Percentiles rank a stretch among this genome's conserved stretches.
Evolutionary conservation across 2,329 filamentous ascomycete genomes (phyloP).

Genomic region (Cryoendolithus antarcticus): DNA sequence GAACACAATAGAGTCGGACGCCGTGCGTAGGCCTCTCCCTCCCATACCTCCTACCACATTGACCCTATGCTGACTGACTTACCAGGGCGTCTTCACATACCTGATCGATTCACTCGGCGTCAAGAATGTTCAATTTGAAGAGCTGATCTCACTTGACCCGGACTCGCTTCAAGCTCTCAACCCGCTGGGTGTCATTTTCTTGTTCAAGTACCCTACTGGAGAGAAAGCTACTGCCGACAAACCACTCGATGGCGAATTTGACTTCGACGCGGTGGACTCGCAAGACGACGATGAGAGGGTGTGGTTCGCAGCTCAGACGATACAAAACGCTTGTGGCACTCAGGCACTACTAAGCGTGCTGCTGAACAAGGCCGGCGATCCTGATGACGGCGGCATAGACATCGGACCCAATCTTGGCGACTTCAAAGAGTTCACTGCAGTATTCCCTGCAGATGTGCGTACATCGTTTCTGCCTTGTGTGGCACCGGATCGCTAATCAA

Average conservation of each 20-base stretch:
- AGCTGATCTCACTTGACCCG: constrained; percentile 79
- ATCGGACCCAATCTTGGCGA: constrained; percentile 59
- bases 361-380: constrained; percentile 53
- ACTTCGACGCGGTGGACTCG: constrained; percentile 51
- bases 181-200: constrained; percentile 73
- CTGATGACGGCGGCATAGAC: constrained; percentile 46
- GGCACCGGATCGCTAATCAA: too few species aligned
- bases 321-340: constrained; percentile 96
- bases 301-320: constrained; percentile 95
- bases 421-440: constrained; percentile 81
- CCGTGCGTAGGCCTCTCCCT: constrained; percentile 44
- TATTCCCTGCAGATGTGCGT: constrained; percentile 51
- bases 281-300: constrained; percentile 29
- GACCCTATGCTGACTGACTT: too few species aligned
- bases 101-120: constrained; percentile 87
- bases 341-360: constrained; percentile 87
- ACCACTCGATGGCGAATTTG: constrained; percentile 72
- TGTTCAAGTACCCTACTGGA: constrained; percentile 88
- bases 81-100: constrained; percentile 87
- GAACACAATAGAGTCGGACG: constrained; percentile 97
- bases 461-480: neutral
- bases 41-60: too few species aligned
- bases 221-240: constrained; percentile 45
- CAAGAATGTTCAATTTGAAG: constrained; percentile 90
- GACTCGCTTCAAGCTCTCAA: constrained; percentile 54